Evolutionary conservation across 2,329 filamentous ascomycete genomes (phyloP).

Genomic region (Raffaelea ambrosiae): DNA sequence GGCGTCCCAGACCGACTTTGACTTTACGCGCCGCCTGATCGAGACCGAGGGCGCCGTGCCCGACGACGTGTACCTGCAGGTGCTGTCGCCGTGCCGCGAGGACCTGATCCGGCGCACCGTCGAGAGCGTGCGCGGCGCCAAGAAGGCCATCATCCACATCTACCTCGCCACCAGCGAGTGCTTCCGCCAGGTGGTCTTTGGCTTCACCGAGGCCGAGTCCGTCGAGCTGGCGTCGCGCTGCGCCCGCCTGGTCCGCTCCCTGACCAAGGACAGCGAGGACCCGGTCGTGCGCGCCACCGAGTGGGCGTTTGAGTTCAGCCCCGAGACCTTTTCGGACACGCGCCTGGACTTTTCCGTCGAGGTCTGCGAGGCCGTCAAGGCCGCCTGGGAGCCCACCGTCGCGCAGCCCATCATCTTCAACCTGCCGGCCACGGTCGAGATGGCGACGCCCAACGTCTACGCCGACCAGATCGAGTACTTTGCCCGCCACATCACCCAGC

Average conservation of each 20-base stretch:
- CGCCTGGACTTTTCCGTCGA: conserved; percentile 72
- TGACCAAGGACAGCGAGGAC: conserved; percentile 72
- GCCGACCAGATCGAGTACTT: conserved; percentile 97
- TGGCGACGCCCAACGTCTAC: conserved; percentile 90
- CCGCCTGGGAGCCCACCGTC: conserved; percentile 75
- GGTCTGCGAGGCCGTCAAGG: conserved; percentile 89
- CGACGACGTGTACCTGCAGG: conserved; percentile 86
- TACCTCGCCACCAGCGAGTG: conserved; percentile 95
- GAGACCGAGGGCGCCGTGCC: conserved; percentile 76
- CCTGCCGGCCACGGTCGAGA: conserved; percentile 89
- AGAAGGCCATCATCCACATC: conserved; percentile 91
- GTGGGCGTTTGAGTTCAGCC: conserved; percentile 78
- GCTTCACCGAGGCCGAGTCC: conserved; percentile 73
- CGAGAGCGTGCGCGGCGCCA: conserved; percentile 77
- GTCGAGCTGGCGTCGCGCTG: conserved; percentile 77
- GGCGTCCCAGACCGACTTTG: conserved; percentile 89
- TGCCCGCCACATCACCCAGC: conserved; percentile 72
- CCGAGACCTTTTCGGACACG: conserved; percentile 86
- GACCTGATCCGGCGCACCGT: conserved; percentile 87
- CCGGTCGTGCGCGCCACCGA: conserved; percentile 47
- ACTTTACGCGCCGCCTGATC: conserved; percentile 82
- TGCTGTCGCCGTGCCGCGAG: conserved; percentile 83
- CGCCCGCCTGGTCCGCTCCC: conserved; percentile 74
- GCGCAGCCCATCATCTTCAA: conserved; percentile 92
- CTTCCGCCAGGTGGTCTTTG: conserved; percentile 87